phyloP scores from a whole-genome alignment of 2,329 filamentous ascomycete species.

The Penicillium italicum region DNA sequence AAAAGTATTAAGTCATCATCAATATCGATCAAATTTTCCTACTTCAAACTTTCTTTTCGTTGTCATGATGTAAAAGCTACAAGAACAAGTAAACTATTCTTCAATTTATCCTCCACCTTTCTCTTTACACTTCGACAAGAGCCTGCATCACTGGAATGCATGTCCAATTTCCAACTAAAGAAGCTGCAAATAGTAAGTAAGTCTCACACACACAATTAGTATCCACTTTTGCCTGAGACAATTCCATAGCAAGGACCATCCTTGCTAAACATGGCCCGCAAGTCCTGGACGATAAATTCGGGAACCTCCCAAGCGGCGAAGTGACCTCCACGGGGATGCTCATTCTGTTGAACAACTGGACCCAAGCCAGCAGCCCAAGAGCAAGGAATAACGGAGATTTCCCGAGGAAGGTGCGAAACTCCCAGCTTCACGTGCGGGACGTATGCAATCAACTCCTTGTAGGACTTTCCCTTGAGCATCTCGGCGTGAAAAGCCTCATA shows the following conservation, averaged over 20 bases:
- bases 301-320: slow-evolving; percentile 25
- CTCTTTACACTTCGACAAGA: background rate
- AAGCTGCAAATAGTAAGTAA: background rate
- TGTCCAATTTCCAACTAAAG: background rate
- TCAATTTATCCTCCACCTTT: background rate
- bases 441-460: slow-evolving; percentile 11
- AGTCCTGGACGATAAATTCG: slow-evolving; percentile 13
- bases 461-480: slow-evolving; percentile 4
- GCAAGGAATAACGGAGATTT: slow-evolving; percentile 19
- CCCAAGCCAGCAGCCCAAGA: slow-evolving; percentile 21
- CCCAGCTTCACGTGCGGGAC: slow-evolving; percentile 19
- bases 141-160: too few species aligned
- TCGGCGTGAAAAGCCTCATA: slow-evolving; percentile 53
- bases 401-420: slow-evolving; percentile 19
- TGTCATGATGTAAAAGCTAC: accelerated
- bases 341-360: slow-evolving; percentile 17
- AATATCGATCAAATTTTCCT: background rate
- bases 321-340: slow-evolving; percentile 19
- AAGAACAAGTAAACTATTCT: too few species aligned
- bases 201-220: background rate
- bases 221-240: slow-evolving; percentile 9
- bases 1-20: background rate
- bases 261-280: slow-evolving; percentile 16
- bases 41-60: background rate
- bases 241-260: slow-evolving; percentile 15